A percentile compares a stretch with the other conserved stretches of the same genome.
These are phyloP conservation scores for Clausena lansium DNA, from an alignment of 345 rosid genomes.

Conservation along the genomic window DNA sequence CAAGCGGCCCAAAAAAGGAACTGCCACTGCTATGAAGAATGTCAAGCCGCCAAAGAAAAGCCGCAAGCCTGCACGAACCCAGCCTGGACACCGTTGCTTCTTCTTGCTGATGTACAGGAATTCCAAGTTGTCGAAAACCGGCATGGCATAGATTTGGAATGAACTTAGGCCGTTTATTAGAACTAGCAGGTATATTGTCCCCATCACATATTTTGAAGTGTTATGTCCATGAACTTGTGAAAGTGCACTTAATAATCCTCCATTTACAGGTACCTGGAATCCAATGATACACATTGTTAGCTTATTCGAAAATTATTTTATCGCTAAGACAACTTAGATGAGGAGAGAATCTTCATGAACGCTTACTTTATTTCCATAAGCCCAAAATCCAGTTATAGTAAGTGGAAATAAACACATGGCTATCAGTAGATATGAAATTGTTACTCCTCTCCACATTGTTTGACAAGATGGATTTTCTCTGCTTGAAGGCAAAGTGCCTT, in stretches of 20 bases:
- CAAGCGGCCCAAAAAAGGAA: constrained; percentile 48
- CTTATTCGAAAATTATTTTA: too few relatives aligned
- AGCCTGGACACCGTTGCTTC: constrained; percentile 20
- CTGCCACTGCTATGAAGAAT: constrained; percentile 37
- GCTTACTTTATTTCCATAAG: constrained; percentile 46
- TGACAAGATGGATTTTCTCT: constrained; percentile 20
- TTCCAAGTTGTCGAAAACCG: constrained; percentile 52
- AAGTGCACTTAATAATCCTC: constrained; percentile 39
- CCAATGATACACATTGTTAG: background rate
- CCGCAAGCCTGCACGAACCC: constrained; percentile 29
- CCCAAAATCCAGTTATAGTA: constrained; percentile 55
- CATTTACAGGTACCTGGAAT: constrained; percentile 25
- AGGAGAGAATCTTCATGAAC: background rate
- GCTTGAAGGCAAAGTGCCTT: constrained; percentile 56
- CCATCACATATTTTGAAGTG: constrained; percentile 25
- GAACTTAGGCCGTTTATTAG: constrained; percentile 32
- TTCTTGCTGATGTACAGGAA: constrained; percentile 20
- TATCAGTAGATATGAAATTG: constrained; percentile 34
- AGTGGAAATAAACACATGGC: constrained; percentile 33
- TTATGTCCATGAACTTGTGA: constrained; percentile 17
- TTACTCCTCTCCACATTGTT: constrained; percentile 55
- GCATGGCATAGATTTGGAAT: constrained; percentile 60
- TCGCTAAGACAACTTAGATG: background rate
- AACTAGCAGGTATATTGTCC: constrained; percentile 24
- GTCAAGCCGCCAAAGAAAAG: constrained; percentile 41